Conservation (phyloP, 345 rosid genomes). For the Brassica cretica region DNA sequence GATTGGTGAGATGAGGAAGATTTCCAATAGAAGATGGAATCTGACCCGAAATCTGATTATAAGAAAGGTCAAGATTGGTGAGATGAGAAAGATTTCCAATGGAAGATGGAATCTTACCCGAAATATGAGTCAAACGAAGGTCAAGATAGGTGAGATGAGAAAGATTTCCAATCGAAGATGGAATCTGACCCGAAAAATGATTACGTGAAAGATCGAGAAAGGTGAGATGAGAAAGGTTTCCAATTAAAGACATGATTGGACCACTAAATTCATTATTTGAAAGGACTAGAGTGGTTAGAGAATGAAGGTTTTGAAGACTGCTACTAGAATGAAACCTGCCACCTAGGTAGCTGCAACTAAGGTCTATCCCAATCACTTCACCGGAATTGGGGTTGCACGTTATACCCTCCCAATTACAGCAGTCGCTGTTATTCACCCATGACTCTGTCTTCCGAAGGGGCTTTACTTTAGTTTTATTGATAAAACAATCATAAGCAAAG, state of each 20-base stretch:
- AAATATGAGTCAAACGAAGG: neutral
- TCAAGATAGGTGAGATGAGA: neutral
- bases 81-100: neutral
- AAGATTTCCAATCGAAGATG: too few species aligned
- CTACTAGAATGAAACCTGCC: neutral
- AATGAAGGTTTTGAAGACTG: neutral
- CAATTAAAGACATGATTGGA: neutral
- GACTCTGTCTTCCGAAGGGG: neutral
- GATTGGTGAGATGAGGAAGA: neutral
- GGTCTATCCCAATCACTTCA: neutral
- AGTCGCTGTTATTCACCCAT: neutral
- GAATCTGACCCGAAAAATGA: too few species aligned
- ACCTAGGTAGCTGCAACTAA: neutral
- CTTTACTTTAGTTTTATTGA: neutral
- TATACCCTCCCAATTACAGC: neutral
- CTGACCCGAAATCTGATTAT: too few species aligned
- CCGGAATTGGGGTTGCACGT: neutral
- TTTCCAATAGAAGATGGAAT: neutral
- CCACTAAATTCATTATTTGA: neutral
- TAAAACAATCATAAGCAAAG: neutral
- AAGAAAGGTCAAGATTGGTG: too few species aligned
- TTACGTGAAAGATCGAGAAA: too few species aligned
- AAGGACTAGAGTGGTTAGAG: neutral
- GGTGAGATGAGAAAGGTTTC: neutral
- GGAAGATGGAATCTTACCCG: neutral